Conservation (phyloP, 2,329 filamentous ascomycete genomes). For the Alternaria sp. region DNA sequence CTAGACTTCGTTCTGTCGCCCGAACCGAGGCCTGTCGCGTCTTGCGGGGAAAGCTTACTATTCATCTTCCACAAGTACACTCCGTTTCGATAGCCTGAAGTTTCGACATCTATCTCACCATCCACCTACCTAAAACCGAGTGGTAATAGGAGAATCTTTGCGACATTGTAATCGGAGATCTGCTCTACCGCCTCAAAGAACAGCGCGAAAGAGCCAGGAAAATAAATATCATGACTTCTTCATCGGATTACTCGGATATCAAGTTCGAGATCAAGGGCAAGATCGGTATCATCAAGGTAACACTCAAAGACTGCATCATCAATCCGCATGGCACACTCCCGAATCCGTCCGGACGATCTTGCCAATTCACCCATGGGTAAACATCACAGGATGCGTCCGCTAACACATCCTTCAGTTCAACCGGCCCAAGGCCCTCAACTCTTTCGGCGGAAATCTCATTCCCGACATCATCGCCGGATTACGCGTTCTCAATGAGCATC, state of each 20-base stretch:
- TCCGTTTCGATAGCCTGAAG: neutral
- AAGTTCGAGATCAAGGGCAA: slow-evolving; percentile 52
- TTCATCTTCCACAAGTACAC: neutral
- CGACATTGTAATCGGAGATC: neutral
- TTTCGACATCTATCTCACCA: neutral
- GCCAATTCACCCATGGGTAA: neutral
- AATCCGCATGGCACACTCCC: neutral
- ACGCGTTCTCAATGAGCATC: slow-evolving; percentile 54
- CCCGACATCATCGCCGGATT: slow-evolving; percentile 53
- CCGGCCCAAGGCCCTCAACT: slow-evolving; percentile 56
- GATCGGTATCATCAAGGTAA: slow-evolving; percentile 57
- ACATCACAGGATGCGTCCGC: neutral
- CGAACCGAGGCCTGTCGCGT: slow-evolving; percentile 21
- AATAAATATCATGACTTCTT: slow-evolving; percentile 28
- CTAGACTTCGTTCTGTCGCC: neutral
- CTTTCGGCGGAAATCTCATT: slow-evolving; percentile 56
- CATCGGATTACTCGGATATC: slow-evolving; percentile 49
- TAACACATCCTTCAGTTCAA: slow-evolving; percentile 49
- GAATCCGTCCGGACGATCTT: neutral
- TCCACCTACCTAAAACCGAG: neutral
- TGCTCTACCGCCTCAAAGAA: neutral
- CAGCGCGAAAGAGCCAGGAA: neutral
- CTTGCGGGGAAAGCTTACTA: slow-evolving; percentile 21
- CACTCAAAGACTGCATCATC: neutral
- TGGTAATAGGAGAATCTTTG: neutral